Base-by-base conservation (phyloP, 192 early-diverging fungal species). In the Jimgerdemannia flammicorona region DNA sequence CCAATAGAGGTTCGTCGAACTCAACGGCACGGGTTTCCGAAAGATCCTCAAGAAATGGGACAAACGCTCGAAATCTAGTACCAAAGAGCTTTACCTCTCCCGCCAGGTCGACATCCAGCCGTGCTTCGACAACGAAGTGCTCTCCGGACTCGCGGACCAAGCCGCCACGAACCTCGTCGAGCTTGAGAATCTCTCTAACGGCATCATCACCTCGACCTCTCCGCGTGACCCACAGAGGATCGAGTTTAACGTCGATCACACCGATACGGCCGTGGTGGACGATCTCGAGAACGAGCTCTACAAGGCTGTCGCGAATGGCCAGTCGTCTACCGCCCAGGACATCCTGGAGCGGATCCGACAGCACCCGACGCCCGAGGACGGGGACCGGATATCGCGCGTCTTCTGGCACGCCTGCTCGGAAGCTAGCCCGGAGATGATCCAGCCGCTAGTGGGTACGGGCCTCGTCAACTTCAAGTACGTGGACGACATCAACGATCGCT, bases 21-120 rank as follows among this genome's bases (percentile, higher is more conserved):
- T 98, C 49, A 99, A 99, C 81, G 92, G 88, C 42, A 95, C 93
- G 19, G 98, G 98, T 42, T 99, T 99, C 79, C 85, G 97, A 43
- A 99, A 99, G 88, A 99, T 99, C 67, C 79, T 99, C 69, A 99
- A 99, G 80, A 99, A 99, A 83, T 99, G 96, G 96, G 98, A 99
- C 89, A 99, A 99, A 86, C 90, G 98, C 43, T 93, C 95, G 67
- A 98, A 99, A 82, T 95, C 95, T 3, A 93, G 91, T 68, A 99
- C 96, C 40, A 99, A 98, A 77, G 98, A 99, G 79, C 88, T 99
- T 44, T 99, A 99, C 76, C 89, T 99, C 9, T 92, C 95, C 3
- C 92, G 98, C 10, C 98, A 99, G 80, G 91, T 99, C 44, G 98
- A 99, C 70, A 93, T 99, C 19, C 97, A 98, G 80, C 98, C 97